These are phyloP conservation scores for Pittosporum tobira DNA, from an alignment of 129 eudicot genomes.

Conservation along the genomic window DNA sequence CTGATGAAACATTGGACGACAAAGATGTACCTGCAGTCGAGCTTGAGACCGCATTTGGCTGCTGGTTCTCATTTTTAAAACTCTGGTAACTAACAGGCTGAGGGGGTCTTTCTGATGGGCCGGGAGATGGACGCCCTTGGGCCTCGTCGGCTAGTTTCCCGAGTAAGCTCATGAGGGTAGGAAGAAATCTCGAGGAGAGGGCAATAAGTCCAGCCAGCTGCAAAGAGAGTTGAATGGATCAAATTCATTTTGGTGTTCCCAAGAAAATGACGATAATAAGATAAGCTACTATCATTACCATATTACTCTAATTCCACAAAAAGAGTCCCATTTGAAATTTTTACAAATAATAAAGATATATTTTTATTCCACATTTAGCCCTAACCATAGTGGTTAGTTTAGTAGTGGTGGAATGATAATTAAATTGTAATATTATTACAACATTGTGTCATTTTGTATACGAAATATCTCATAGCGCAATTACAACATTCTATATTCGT, in stretches of 20 bases:
- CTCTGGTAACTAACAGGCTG: conserved; percentile 11
- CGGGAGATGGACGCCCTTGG: conserved; percentile 9
- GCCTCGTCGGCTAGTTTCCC: conserved; percentile 27
- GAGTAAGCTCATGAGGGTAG: conserved; percentile 27
- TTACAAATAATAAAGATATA: no score
- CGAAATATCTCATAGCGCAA: no score
- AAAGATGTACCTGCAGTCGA: conserved; percentile 11
- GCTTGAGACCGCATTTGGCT: conserved; percentile 7
- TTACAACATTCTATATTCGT: no score
- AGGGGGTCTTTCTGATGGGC: conserved; percentile 12
- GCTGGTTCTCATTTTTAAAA: conserved; percentile 16
- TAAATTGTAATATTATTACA: no score
- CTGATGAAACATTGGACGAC: conserved; percentile 17
- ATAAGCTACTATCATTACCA: no score
- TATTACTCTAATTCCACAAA: no score
- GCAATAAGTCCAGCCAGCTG: conserved; percentile 36
- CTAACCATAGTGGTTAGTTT: no score
- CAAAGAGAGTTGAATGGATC: neutral
- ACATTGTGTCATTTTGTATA: no score
- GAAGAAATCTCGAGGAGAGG: conserved; percentile 27
- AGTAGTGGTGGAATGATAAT: no score
- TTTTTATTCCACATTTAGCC: no score
- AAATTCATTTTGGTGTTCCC: neutral
- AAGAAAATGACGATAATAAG: no score
- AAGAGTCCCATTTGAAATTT: no score